A percentile compares a stretch with the other conserved stretches of the same genome.
phyloP scores from a whole-genome alignment of 805 yeast species.

The Candida coleopterorum region DNA sequence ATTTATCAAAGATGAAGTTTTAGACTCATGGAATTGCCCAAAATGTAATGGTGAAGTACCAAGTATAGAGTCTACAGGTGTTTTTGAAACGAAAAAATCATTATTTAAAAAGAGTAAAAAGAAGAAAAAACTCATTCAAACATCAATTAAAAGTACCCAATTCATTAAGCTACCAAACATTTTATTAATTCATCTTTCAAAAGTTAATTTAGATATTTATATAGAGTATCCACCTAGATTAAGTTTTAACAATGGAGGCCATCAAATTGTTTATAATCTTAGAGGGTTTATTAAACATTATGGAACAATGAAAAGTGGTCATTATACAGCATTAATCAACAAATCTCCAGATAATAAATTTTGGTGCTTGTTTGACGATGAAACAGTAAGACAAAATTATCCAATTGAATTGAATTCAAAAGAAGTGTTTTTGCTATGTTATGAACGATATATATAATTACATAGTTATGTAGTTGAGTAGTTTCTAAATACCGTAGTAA shows the following conservation, averaged over 20 bases:
- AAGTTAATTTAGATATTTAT: constrained; percentile 43
- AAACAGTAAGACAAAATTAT: constrained; percentile 41
- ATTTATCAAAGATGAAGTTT: constrained; percentile 59
- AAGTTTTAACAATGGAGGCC: constrained; percentile 34
- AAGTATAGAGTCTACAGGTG: constrained; percentile 30
- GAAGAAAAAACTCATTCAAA: constrained; percentile 7
- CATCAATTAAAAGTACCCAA: constrained; percentile 21
- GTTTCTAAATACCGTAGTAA: too few relatives aligned
- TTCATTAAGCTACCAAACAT: constrained; percentile 34
- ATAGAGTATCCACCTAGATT: constrained; percentile 54
- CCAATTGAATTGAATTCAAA: constrained; percentile 45
- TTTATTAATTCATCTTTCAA: constrained; percentile 36
- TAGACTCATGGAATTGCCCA: constrained; percentile 84
- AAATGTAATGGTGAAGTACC: constrained; percentile 39
- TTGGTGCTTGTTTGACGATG: constrained; percentile 80
- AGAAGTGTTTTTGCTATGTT: constrained; percentile 68
- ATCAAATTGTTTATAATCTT: constrained; percentile 45
- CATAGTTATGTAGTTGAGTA: too few relatives aligned
- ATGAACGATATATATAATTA: constrained; percentile 37
- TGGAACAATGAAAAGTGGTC: constrained; percentile 70
- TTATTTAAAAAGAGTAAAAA: constrained; percentile 31
- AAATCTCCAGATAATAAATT: constrained; percentile 41
- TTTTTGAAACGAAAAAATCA: constrained; percentile 33
- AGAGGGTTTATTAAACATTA: constrained; percentile 66
- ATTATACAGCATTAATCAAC: constrained; percentile 65